These are phyloP conservation scores for Mycena venus DNA, from an alignment of 768 basidiomycete species.

Conservation along the genomic window DNA sequence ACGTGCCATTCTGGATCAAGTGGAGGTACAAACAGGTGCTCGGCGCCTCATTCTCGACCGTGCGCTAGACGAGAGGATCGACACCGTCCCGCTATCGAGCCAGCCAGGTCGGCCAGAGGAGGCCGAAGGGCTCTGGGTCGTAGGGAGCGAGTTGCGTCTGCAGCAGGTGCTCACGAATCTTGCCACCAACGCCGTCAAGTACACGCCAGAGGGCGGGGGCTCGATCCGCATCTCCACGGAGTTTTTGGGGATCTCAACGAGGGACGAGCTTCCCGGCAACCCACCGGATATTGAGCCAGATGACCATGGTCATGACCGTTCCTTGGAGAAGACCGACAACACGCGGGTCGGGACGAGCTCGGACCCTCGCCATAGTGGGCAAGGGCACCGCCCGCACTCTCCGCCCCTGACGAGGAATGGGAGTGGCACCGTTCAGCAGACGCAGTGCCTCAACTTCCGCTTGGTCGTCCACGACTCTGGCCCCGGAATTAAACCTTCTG, in stretches of 20 bases:
- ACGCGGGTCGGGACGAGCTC: not conserved
- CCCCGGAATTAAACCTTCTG: conserved; percentile 39
- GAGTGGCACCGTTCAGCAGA: conserved; percentile 19
- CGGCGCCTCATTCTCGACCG: conserved; percentile 46
- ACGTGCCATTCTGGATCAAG: conserved; percentile 40
- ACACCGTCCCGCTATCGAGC: conserved; percentile 26
- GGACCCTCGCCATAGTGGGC: not conserved
- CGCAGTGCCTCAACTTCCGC: conserved; percentile 35
- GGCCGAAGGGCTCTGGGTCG: conserved; percentile 44
- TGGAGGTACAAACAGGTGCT: conserved; percentile 38
- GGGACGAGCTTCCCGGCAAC: conserved; percentile 29
- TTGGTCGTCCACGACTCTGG: conserved; percentile 33
- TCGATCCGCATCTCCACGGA: conserved; percentile 40
- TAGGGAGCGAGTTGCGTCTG: conserved; percentile 58
- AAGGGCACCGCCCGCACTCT: not conserved
- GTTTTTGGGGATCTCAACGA: conserved; percentile 30
- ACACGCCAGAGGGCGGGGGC: conserved; percentile 46
- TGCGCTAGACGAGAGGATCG: conserved; percentile 53
- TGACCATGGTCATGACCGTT: not conserved
- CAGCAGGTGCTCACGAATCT: conserved; percentile 55
- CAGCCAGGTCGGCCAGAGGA: conserved; percentile 1
- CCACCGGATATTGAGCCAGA: conserved; percentile 29
- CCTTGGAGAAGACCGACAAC: not conserved
- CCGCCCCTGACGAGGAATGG: conserved; percentile 3
- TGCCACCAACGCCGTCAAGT: conserved; percentile 53